Base-by-base conservation (phyloP, 345 rosid genomes). In the Citrus reticulata region DNA sequence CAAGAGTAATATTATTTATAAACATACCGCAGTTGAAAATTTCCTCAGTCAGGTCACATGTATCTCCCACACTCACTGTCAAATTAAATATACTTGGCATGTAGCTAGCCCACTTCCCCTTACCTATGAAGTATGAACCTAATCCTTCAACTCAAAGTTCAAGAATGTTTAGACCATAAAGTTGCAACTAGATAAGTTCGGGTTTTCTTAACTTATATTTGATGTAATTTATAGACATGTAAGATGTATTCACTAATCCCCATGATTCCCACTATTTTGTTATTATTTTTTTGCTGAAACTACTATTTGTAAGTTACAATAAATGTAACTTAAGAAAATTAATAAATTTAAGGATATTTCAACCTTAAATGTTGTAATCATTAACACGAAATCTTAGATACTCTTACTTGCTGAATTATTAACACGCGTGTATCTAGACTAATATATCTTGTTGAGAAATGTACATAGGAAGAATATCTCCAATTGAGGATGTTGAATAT, bases 11-110 rank as follows among this genome's bases (percentile, higher is more conserved):
- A 49, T 30, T 17, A 19, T 49, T 46, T 49, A 73, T 25, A 37
- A 27, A 54, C 58, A 58, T 37, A 35, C 19, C n/a, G 37, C 24
- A 74, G 77, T 74, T 74, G 68, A 37, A 68, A 25, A 73, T 39
- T 62, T 25, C 68, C 25, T 73, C 20, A 29, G 40, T 30, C 29
- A 49, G 6, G n/a, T 64, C 70, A 64, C 78, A 75, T 75, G 78
- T 13, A 20, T 30, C 32, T 64, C 32, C 65, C 76, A 73, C n/a
- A 34, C 55, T 35, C 24, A 22, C 32, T 60, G 37, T 74, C 27
- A 46, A 17, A 46, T 37, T 39, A 14, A 37, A 16, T 37, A 17
- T 71, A 4, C 46, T 16, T 71, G 60, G 27, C 58, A 30, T 30
- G 22, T 64, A 35, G 22, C 22, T 19, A 55, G 9, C 16, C 54